These are phyloP conservation scores for Skeletonema tropicum DNA, from an alignment of 108 stramenopile genomes.

Conservation along the genomic window DNA sequence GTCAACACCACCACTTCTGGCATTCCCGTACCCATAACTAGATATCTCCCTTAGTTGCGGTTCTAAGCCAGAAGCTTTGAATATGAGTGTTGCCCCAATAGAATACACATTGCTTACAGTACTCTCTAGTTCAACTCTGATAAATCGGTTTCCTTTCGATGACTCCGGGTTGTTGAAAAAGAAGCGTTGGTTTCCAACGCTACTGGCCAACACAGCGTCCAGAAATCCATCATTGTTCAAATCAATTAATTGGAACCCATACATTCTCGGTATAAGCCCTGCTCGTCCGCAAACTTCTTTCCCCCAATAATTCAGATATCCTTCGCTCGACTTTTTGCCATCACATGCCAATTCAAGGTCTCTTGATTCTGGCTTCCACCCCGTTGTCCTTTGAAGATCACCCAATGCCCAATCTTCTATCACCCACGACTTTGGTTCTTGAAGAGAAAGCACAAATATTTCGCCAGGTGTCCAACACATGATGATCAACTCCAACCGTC, in stretches of 20 bases:
- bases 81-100: not conserved
- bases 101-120: not conserved
- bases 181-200: not conserved
- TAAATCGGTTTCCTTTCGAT: not conserved
- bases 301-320: not conserved
- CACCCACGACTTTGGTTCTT: not conserved
- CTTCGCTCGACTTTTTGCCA: not conserved
- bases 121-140: not conserved
- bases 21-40: not conserved
- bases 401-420: not conserved
- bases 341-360: not conserved
- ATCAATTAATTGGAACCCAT: not conserved
- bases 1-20: not conserved
- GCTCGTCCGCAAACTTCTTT: not conserved
- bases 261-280: not conserved
- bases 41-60: not conserved
- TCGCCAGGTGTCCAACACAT: not conserved
- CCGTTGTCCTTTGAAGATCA: not conserved
- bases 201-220: not conserved
- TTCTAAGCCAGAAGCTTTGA: not conserved
- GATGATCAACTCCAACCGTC: not conserved
- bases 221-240: slow-evolving; percentile 1
- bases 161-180: not conserved
- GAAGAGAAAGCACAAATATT: not conserved
- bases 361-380: not conserved